Conservation (phyloP, 2,329 filamentous ascomycete genomes). For the Lecanicillium sp. region DNA sequence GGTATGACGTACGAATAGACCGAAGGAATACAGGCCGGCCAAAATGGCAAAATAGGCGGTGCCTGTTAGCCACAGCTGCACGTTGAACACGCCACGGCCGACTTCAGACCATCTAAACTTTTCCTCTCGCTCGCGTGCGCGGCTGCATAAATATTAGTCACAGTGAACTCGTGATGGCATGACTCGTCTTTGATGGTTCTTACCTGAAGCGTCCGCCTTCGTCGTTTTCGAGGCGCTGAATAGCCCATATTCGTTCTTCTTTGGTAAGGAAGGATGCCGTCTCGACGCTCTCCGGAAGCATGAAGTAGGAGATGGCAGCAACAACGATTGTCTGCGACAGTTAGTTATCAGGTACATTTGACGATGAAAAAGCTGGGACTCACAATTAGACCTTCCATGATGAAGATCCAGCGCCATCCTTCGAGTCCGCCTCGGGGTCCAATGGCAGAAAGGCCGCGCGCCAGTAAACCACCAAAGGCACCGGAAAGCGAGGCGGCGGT, state of each 20-base stretch:
- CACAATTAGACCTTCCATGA: slow-evolving; percentile 49
- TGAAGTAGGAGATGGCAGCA: slow-evolving; percentile 41
- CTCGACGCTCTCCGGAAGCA: slow-evolving; percentile 48
- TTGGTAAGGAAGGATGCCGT: slow-evolving; percentile 45
- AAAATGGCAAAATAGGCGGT: slow-evolving; percentile 53
- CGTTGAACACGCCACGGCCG: slow-evolving; percentile 48
- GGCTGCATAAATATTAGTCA: slow-evolving; percentile 5
- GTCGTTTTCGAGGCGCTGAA: slow-evolving; percentile 33
- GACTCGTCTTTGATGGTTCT: slow-evolving; percentile 1
- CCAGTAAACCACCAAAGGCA: slow-evolving; percentile 51
- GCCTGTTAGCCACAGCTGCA: slow-evolving; percentile 57
- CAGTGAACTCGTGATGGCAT: background rate
- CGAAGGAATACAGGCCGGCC: slow-evolving; percentile 54
- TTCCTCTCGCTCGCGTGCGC: slow-evolving; percentile 30
- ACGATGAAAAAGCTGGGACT: slow-evolving; percentile 12
- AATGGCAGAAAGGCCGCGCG: slow-evolving; percentile 54
- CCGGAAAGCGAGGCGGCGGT: slow-evolving; percentile 58
- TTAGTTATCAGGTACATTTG: slow-evolving; percentile 4
- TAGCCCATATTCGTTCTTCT: slow-evolving; percentile 43
- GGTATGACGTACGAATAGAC: slow-evolving; percentile 45
- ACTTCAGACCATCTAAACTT: slow-evolving; percentile 56
- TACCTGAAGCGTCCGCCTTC: slow-evolving; percentile 26
- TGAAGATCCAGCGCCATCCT: slow-evolving; percentile 57
- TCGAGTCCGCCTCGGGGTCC: slow-evolving; percentile 43
- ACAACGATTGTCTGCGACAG: slow-evolving; percentile 42